Evolutionary conservation across 257 asterid species (phyloP), one percentile per base, ranked within the genome.

Genomic region (Salvia hispanica): DNA sequence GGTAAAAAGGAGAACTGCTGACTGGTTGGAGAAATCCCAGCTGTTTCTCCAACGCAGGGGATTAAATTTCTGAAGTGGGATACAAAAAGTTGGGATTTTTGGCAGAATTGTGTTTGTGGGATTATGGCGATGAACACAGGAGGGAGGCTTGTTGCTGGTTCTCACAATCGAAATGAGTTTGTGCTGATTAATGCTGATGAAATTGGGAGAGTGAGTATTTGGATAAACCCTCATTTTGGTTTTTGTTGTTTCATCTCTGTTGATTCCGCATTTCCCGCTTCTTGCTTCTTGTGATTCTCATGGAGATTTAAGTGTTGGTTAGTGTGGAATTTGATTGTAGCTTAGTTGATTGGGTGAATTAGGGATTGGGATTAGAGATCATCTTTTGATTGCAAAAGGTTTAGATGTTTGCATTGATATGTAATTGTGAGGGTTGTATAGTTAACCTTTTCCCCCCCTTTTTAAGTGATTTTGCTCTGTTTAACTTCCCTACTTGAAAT

Each of bases 181-280:
- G 75, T 85, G 54, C 85, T 86, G 43, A 88, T 88, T 71, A 83
- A 90, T 84, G 92, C 97, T 63, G 97, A 90, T 74, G 95, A 90
- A 72, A 76, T 86, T 76, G 95, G 95, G 64, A 82, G 67, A 83
- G 97, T 86, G 60, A 70, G 65, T 74, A 48, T 53, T 15, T 42
- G 48, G 14, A 62, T 40, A 78, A 25, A 16, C 58, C 50, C 40
- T 64, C 37, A 28, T 69, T 78, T 78, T 74, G 14, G 37, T 73
- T 69, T 16, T 25, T 25, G 31, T 67, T 7, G 4, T 74, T 54
- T 58, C 59, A 4, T 44, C 52, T 66, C 6, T 59, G 10, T 68
- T 36, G 71, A 52, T 67, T 14, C 31, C 21, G 18, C 57, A 25
- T 57, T 37, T 65, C 25, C 60, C 18, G 28, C 42, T 36, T 15